Evolutionary conservation across 495 filamentous ascomycete species (phyloP), one percentile per base, ranked within the genome.

Genomic region (Xylaria acuta): DNA sequence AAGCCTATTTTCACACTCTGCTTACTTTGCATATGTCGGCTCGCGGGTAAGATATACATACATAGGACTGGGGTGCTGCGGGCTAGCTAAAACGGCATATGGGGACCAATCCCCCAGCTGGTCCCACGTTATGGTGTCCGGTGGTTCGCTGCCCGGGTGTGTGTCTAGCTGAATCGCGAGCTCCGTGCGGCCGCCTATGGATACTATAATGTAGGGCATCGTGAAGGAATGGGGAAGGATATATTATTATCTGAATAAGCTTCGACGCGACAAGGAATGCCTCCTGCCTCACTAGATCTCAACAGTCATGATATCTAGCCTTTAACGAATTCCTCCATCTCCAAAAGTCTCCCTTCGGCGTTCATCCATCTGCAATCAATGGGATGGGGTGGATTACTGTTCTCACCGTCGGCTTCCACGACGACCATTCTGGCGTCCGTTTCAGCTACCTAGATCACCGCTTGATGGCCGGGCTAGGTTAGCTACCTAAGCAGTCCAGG

Each of bases 1-100:
- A 47, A 66, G 49, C 70, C 70, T 67, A 71, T 71, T 56, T 71
- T 66, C 62, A 32, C 62, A 30, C 32, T 41, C 70, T 72, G 70
- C 70, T 72, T 72, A 72, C 70, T 72, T 72, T 60, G 70, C 70
- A 72, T 72, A 67, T 72, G 53, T 69, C 53, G 67, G 45, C 62
- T 72, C 51, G 51, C 63, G 63, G 70, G 62, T 66, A 64, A 64
- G 69, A 71, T 64, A 56, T 71, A 45, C 53, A 51, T 56, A 65
- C 53, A 51, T 56, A 65, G 58, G 60, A 56, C 38, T 54, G 60
- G 60, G 68, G 68, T 70, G 58, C 43, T 69, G 67, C 56, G 40
- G 67, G 38, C 41, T 38, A 45, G 56, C 67, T 18, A 43, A 60
- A 59, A 69, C 67, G 67, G 53, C 67, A 62, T 69, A 69, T 60